Evolutionary conservation across 805 yeast species (phyloP).

Genomic region (Brettanomyces bruxellensis): DNA sequence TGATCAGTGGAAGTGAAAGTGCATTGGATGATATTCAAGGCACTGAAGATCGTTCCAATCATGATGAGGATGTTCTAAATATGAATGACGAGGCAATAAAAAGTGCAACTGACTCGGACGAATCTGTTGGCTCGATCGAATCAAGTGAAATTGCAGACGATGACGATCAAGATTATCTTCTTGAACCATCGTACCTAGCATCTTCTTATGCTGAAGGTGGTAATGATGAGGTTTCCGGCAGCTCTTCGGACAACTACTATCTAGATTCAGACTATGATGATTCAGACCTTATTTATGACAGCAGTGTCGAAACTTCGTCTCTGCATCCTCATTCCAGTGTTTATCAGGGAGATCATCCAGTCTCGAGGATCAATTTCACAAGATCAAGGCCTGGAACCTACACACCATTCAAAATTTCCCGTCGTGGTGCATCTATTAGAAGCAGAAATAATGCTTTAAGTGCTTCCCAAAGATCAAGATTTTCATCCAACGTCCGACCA

Average conservation of each 20-base stretch:
- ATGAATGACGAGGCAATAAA: neutral
- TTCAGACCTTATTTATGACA: slow-evolving; percentile 16
- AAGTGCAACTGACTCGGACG: neutral
- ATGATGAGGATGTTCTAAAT: neutral
- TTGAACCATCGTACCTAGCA: neutral
- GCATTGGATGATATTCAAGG: neutral
- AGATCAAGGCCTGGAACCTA: slow-evolving; percentile 7
- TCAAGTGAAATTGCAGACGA: slow-evolving; percentile 20
- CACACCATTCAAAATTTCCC: neutral
- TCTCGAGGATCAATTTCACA: slow-evolving; percentile 13
- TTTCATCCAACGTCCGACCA: neutral
- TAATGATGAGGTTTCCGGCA: slow-evolving; percentile 4
- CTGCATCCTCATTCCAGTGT: slow-evolving; percentile 1
- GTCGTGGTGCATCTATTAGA: neutral
- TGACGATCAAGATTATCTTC: slow-evolving; percentile 9
- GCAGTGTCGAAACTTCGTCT: slow-evolving; percentile 5
- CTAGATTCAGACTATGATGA: slow-evolving; percentile 23
- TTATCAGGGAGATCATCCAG: slow-evolving; percentile 5
- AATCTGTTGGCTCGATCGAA: slow-evolving; percentile 12
- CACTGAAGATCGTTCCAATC: neutral
- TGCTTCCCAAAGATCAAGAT: neutral
- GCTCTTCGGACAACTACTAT: slow-evolving; percentile 6
- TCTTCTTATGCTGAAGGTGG: neutral
- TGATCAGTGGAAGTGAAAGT: neutral
- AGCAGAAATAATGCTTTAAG: neutral